Evolutionary conservation across 169 alveolate genomes (phyloP).

Genomic region (Eimeria acervulina): DNA sequence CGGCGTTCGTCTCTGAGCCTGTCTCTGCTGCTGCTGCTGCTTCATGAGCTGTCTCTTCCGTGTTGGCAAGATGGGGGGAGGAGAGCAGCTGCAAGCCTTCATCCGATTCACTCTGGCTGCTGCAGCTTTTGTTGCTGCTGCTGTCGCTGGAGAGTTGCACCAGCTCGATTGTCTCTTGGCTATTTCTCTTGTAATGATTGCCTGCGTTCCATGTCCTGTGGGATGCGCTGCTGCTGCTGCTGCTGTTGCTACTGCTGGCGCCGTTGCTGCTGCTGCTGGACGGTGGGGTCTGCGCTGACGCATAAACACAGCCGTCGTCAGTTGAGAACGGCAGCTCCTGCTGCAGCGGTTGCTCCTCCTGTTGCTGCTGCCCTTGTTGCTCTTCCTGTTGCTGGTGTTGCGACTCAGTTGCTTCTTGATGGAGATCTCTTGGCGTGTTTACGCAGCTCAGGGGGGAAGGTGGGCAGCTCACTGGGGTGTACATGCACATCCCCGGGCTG

Average conservation of each 20-base stretch:
- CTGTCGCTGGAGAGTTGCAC: conserved; percentile 34
- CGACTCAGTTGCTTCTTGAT: neutral
- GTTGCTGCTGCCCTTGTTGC: neutral
- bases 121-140: conserved; percentile 49
- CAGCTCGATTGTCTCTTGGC: conserved; percentile 18
- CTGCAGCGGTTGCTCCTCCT: neutral
- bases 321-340: neutral
- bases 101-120: conserved; percentile 31
- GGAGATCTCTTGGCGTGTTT: neutral
- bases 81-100: neutral
- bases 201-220: neutral
- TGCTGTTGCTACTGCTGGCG: conserved; percentile 35
- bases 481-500: conserved; percentile 29
- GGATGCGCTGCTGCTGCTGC: conserved; percentile 35
- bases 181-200: neutral
- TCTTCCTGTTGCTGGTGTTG: neutral
- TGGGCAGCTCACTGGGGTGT: conserved; percentile 41
- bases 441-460: conserved; percentile 21
- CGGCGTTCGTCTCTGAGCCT: neutral
- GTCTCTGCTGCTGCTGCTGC: neutral
- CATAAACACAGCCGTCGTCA: conserved; percentile 54
- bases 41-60: neutral
- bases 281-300: conserved; percentile 27
- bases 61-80: neutral
- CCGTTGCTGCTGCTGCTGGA: conserved; percentile 52